Evolutionary conservation across 148 eudicot genomes (phyloP).

Genomic region (Drosera capensis): DNA sequence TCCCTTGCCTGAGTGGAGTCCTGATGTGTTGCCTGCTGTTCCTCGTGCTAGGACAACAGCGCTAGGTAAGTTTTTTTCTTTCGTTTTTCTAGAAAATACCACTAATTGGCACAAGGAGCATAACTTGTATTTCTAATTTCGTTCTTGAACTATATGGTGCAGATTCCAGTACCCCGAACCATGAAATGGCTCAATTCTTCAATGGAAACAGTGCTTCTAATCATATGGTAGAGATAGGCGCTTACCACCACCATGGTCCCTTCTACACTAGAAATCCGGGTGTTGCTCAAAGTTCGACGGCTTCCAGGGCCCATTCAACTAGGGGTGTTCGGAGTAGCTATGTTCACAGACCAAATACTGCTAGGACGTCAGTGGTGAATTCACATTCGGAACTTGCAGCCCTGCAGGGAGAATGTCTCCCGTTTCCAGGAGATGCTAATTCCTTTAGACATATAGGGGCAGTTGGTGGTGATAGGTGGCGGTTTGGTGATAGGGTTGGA

Average conservation of each 20-base stretch:
- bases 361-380: constrained; percentile 28
- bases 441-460: constrained; percentile 45
- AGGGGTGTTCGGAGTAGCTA: constrained; percentile 39
- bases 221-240: constrained; percentile 26
- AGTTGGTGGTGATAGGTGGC: constrained; percentile 37
- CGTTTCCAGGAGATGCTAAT: constrained; percentile 30
- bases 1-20: constrained; percentile 50
- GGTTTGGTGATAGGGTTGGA: constrained; percentile 44
- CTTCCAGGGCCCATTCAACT: constrained; percentile 20
- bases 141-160: too few relatives aligned
- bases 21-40: constrained; percentile 23
- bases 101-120: too few relatives aligned
- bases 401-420: constrained; percentile 34
- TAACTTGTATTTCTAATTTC: too few relatives aligned
- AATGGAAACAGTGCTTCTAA: constrained; percentile 19
- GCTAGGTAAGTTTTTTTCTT: constrained; percentile 34
- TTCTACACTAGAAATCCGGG: constrained; percentile 21
- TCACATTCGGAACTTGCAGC: constrained; percentile 19
- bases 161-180: constrained; percentile 19
- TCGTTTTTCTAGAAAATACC: too few relatives aligned
- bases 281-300: constrained; percentile 23
- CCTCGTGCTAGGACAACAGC: constrained; percentile 30
- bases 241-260: constrained; percentile 25
- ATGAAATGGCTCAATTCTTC: constrained; percentile 27
- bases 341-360: constrained; percentile 23